Base-by-base conservation (phyloP, 192 early-diverging fungal genomes). In the Globomyces pollinis-pini region DNA sequence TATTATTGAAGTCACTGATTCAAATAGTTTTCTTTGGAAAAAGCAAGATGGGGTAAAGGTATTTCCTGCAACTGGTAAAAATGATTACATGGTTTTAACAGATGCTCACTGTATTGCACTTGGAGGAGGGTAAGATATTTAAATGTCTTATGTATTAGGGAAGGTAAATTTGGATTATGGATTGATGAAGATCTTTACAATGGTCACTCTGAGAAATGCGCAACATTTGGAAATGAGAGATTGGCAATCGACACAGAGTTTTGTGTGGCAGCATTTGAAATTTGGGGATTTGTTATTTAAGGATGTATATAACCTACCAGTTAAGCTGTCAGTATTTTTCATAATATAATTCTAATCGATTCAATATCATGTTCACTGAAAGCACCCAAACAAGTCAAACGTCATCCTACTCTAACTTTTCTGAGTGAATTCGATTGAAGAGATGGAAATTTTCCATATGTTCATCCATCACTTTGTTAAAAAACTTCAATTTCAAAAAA, bases 81-180 rank as follows among this genome's bases (percentile, higher is more conserved):
- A 74, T 34, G 72, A 70, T 29, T 74, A 74, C 38, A 43, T 66
- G 15, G 57, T 74, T 21, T 38, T 67, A 18, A 58, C 68, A 24
- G 64, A 74, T 38, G 38, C 62, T 12, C 68, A 70, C 42, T 62
- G 52, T 30, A 67, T 74, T 41, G 72, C 68, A 7, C 44, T 74
- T 50, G 72, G 72, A n/a, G 72, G 72, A 13, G 72, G 72, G 70
- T 71, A 54, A 35, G 50, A 44, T 41, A 7, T 45, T 47, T 0
- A 15, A 7, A n/a, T 39, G 28, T 26, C 60, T 39, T 34, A n/a
- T 39, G 18, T 3, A 7, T 31, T 28, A 73, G 71, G 6, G 61
- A 74, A 38, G 78, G 74, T n/a, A 59, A 60, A 24, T 76, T 76
- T 70, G 78, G 78, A 1, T 63, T 80, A 5, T 80, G 74, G 74